Base-by-base conservation (phyloP, 2,329 filamentous ascomycete genomes). In the Eurotiales sp. region DNA sequence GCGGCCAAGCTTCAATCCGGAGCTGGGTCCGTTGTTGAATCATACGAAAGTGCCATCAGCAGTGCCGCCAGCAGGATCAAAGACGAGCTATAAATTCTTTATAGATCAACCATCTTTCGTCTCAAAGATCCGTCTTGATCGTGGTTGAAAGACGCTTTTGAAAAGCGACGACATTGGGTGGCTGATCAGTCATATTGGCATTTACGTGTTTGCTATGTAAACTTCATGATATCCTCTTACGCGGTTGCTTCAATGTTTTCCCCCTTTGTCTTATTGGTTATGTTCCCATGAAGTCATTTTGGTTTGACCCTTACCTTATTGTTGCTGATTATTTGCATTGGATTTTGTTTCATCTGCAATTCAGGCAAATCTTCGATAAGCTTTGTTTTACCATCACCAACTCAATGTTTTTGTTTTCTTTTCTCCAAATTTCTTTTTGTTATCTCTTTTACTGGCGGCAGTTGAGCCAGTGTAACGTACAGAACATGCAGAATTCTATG, bases 11-110 rank as follows among this genome's bases (percentile, higher is more conserved):
- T 61, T 14, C 59, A 64, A 2, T 66, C 67, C 25, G 70, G 67
- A 23, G 72, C 71, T 19, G 66, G 63, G 41, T 69, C 65, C 56
- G 74, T 66, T 54, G n/a, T n/a, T n/a, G n/a, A n/a, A n/a, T n/a
- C n/a, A n/a, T n/a, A n/a, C n/a, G n/a, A n/a, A n/a, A n/a, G n/a
- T n/a, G n/a, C 25, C 5, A 71, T 77, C 10, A 71, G 66, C 56
- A 71, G 65, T 55, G 66, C 66, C 10, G 76, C 76, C 1, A 66
- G 68, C 47, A 68, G 66, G 46, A 70, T 74, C 21, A 79, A 76
- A 61, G 79, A 81, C 61, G 78, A 81, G 67, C 70, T 81, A 67
- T 81, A 42, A 49, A 19, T 7, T 23, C 25, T 7, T 23, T 14
- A 37, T 11, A 37, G 3, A 37, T 3, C 12, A n/a, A 19, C 19